phyloP scores from a whole-genome alignment of 2,329 filamentous ascomycete genomes.

The Eurotiales sp. region DNA sequence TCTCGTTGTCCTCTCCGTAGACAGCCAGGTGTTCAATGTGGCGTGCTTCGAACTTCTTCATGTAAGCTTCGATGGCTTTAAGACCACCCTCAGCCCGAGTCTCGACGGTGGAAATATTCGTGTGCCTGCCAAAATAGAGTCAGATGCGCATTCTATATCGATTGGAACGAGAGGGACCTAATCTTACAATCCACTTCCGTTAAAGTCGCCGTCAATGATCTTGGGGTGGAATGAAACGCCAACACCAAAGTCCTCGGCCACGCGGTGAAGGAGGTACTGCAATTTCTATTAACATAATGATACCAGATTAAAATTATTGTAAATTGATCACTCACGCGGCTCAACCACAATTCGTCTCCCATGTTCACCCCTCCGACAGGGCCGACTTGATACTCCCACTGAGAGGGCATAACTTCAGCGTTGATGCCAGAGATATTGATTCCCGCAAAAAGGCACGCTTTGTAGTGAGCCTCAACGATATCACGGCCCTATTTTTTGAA shows the following conservation, averaged over 20 bases:
- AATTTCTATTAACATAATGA: too few relatives aligned
- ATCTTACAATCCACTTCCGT: conserved; percentile 88
- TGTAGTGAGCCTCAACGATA: conserved; percentile 93
- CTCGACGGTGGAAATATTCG: conserved; percentile 85
- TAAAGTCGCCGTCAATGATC: conserved; percentile 94
- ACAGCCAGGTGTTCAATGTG: conserved; percentile 85
- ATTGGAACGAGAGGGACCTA: too few relatives aligned
- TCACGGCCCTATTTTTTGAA: conserved; percentile 67
- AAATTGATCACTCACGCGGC: too few relatives aligned
- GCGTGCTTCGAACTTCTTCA: conserved; percentile 77
- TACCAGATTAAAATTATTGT: too few relatives aligned
- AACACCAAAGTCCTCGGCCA: conserved; percentile 93
- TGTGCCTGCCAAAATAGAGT: too few relatives aligned
- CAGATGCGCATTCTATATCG: too few relatives aligned
- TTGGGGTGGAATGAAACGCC: conserved; percentile 95
- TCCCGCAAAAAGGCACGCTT: conserved; percentile 80
- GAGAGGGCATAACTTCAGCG: conserved; percentile 95
- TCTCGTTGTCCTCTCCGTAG: conserved; percentile 93
- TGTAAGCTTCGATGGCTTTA: conserved; percentile 84
- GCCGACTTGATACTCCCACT: conserved; percentile 98
- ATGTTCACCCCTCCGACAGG: conserved; percentile 84
- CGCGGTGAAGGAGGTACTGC: conserved; percentile 85
- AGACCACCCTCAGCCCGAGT: conserved; percentile 92
- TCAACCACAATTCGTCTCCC: conserved; percentile 96
- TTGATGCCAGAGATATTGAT: conserved; percentile 98